A percentile compares a stretch with the other conserved stretches of the same genome.
phyloP scores from a whole-genome alignment of 2,329 filamentous ascomycete genomes.

The Fonsecaea nubica region DNA sequence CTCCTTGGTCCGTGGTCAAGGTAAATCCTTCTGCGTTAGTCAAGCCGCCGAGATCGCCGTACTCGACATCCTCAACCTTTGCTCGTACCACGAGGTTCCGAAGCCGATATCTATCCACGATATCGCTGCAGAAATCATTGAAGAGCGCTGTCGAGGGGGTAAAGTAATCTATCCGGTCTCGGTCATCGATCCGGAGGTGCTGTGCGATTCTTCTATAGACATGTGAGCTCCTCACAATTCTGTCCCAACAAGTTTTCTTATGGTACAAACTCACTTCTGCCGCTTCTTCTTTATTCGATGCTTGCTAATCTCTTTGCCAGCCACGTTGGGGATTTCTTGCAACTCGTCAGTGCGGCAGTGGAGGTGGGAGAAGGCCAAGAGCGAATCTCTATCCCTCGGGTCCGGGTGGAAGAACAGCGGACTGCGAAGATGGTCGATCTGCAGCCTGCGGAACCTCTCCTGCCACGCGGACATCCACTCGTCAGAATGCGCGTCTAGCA shows the following conservation, averaged over 20 bases:
- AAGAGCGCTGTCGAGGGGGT: constrained; percentile 69
- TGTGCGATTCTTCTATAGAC: constrained; percentile 47
- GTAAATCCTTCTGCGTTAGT: constrained; percentile 65
- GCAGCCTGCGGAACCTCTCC: constrained; percentile 69
- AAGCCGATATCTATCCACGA: constrained; percentile 66
- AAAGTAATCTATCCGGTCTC: constrained; percentile 73
- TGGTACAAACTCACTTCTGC: constrained; percentile 25
- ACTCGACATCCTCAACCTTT: constrained; percentile 66
- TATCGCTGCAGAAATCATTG: constrained; percentile 64
- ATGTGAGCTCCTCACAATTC: constrained; percentile 25
- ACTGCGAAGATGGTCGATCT: constrained; percentile 74
- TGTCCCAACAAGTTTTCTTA: constrained; percentile 25
- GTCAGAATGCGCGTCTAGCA: constrained; percentile 69
- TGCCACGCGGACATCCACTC: constrained; percentile 76
- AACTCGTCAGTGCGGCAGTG: constrained; percentile 68
- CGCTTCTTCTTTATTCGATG: constrained; percentile 56
- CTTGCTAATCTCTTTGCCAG: constrained; percentile 81
- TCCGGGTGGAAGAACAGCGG: constrained; percentile 86
- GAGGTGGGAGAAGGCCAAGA: constrained; percentile 72
- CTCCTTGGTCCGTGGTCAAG: constrained; percentile 60
- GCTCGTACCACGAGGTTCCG: constrained; percentile 65
- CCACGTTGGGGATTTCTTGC: constrained; percentile 73
- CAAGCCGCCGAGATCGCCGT: constrained; percentile 55
- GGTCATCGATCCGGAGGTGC: constrained; percentile 65
- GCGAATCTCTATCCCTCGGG: constrained; percentile 73